Conservation (phyloP, 305 asterid species). For the Striga hermonthica region DNA sequence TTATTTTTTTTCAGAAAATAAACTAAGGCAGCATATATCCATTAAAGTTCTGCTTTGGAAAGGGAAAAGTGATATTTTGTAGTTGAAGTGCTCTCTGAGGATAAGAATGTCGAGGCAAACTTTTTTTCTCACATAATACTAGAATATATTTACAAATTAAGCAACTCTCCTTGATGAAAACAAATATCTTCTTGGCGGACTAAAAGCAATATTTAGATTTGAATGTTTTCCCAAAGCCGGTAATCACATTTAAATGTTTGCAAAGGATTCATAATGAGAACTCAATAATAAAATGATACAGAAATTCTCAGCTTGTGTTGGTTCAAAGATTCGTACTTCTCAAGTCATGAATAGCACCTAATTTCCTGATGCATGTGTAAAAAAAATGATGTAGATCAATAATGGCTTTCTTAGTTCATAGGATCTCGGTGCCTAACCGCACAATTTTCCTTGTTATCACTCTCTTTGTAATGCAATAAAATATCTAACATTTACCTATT, state of each 20-base stretch:
- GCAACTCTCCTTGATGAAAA: not conserved
- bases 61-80: not conserved
- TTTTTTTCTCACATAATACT: not conserved
- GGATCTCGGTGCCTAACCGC: too few species aligned
- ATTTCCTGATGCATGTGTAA: not conserved
- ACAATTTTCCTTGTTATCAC: too few species aligned
- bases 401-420: too few species aligned
- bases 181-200: not conserved
- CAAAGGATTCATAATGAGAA: not conserved
- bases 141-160: not conserved
- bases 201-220: too few species aligned
- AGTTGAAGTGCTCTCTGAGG: not conserved
- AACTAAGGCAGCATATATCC: not conserved
- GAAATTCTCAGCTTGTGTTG: too few species aligned
- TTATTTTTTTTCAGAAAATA: not conserved
- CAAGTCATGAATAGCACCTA: not conserved
- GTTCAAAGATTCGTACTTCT: not conserved
- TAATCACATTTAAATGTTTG: not conserved
- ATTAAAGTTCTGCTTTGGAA: too few species aligned
- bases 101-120: too few species aligned
- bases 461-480: too few species aligned
- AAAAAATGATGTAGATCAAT: too few species aligned
- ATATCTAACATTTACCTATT: too few species aligned
- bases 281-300: not conserved
- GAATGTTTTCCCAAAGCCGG: not conserved